A percentile compares a stretch with the other conserved stretches of the same genome.
phyloP scores from a whole-genome alignment of 192 early-diverging fungal genomes.

The Coemansia sp. region DNA sequence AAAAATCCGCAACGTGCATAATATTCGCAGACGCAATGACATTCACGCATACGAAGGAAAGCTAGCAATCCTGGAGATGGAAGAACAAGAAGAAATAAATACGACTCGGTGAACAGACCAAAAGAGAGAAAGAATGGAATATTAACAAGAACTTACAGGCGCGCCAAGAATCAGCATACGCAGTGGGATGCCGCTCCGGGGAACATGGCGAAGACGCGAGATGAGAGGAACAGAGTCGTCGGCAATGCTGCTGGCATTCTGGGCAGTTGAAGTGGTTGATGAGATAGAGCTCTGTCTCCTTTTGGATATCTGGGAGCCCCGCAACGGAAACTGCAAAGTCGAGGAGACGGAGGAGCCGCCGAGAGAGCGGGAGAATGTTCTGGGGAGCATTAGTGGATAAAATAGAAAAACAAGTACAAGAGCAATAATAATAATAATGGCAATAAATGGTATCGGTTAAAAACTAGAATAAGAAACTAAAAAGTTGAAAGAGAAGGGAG shows the following conservation, averaged over 20 bases:
- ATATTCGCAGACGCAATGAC: too few relatives aligned
- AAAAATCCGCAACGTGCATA: too few relatives aligned
- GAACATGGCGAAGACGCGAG: slow-evolving; percentile 21
- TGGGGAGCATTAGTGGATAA: background rate
- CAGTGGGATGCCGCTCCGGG: slow-evolving; percentile 54
- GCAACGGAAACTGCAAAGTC: background rate
- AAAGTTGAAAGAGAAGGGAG: slow-evolving; percentile 1
- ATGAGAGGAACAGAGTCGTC: slow-evolving; percentile 8
- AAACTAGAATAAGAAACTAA: background rate
- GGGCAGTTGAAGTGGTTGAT: slow-evolving; percentile 10
- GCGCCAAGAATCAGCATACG: slow-evolving; percentile 72
- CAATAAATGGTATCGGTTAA: background rate
- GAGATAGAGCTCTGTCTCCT: slow-evolving; percentile 22
- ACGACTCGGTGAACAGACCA: background rate
- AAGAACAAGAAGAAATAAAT: slow-evolving; percentile 13
- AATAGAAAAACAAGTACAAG: background rate
- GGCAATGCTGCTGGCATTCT: background rate
- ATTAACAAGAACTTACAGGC: slow-evolving; percentile 60
- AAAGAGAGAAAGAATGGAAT: background rate
- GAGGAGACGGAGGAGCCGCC: background rate
- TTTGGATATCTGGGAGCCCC: background rate
- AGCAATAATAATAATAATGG: background rate
- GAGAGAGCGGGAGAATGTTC: background rate
- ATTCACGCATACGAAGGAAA: too few relatives aligned
- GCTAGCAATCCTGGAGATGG: too few relatives aligned